Evolutionary conservation across 768 basidiomycete species (phyloP).

Genomic region (Rhodocollybia butyracea): DNA sequence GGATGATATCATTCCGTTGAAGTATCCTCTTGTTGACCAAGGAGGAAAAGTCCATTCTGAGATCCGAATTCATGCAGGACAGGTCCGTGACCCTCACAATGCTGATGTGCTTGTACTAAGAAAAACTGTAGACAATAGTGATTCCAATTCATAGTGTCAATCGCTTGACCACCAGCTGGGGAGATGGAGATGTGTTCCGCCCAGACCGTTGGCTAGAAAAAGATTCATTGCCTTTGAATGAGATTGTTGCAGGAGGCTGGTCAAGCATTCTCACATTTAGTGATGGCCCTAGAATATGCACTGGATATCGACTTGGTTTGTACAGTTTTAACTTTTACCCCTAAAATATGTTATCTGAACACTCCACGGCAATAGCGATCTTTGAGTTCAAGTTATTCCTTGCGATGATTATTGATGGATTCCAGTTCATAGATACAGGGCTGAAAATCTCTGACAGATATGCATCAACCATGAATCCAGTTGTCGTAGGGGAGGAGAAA

Average conservation of each 20-base stretch:
- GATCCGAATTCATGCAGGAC: neutral
- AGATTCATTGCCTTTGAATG: neutral
- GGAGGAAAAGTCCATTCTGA: constrained; percentile 16
- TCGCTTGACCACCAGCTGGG: neutral
- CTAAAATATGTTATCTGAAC: neutral
- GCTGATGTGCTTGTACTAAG: no score
- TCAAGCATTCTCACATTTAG: constrained; percentile 34
- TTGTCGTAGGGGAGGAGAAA: constrained; percentile 27
- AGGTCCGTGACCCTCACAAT: no score
- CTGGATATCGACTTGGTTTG: constrained; percentile 36
- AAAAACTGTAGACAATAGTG: neutral
- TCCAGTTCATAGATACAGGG: constrained; percentile 35
- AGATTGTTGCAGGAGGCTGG: constrained; percentile 24
- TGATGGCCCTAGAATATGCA: constrained; percentile 39
- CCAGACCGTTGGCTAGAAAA: neutral
- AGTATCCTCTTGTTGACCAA: constrained; percentile 25
- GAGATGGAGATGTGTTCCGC: neutral
- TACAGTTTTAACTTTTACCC: no score
- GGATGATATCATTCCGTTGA: constrained; percentile 40
- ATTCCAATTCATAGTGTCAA: neutral
- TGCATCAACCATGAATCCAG: constrained; percentile 32
- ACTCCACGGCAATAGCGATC: constrained; percentile 19
- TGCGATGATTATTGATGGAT: constrained; percentile 29
- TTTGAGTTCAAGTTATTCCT: constrained; percentile 39
- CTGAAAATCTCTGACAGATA: constrained; percentile 26